These are phyloP conservation scores for Paramecium biaurelia DNA, from an alignment of 73 alveolate species.

Conservation along the genomic window DNA sequence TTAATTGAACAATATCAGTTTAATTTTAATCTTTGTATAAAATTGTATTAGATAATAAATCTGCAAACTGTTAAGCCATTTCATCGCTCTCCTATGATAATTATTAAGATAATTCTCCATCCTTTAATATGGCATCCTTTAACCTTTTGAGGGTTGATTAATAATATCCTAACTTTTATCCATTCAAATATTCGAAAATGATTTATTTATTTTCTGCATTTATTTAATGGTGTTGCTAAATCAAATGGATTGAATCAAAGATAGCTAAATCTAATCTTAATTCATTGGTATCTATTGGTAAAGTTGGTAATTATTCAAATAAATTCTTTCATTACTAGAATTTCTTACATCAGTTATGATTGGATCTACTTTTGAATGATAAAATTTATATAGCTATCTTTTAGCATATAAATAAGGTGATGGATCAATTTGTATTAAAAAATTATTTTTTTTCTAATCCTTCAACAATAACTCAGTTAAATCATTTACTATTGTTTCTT, in stretches of 20 bases:
- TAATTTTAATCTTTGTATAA: background rate
- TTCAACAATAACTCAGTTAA: background rate
- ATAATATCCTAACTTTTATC: background rate
- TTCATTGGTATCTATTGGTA: slow-evolving; percentile 6
- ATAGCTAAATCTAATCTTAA: background rate
- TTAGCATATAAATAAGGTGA: background rate
- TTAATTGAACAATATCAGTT: background rate
- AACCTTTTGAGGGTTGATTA: background rate
- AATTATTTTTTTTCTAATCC: background rate
- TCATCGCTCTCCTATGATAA: background rate
- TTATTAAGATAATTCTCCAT: background rate
- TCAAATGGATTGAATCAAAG: background rate
- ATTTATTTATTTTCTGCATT: background rate
- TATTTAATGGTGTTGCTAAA: background rate
- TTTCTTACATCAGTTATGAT: slow-evolving; percentile 2
- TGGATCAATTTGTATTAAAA: slow-evolving; percentile 18
- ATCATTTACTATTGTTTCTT: slow-evolving; percentile 7
- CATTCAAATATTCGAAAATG: background rate
- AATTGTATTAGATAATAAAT: background rate
- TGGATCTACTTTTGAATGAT: slow-evolving; percentile 29
- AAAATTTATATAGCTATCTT: slow-evolving; percentile 23
- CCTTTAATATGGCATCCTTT: background rate
- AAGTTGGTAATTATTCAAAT: slow-evolving; percentile 19
- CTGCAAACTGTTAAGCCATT: background rate
- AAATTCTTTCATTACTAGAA: background rate